phyloP scores from a whole-genome alignment of 192 early-diverging fungal genomes.

The Mortierella hygrophila region DNA sequence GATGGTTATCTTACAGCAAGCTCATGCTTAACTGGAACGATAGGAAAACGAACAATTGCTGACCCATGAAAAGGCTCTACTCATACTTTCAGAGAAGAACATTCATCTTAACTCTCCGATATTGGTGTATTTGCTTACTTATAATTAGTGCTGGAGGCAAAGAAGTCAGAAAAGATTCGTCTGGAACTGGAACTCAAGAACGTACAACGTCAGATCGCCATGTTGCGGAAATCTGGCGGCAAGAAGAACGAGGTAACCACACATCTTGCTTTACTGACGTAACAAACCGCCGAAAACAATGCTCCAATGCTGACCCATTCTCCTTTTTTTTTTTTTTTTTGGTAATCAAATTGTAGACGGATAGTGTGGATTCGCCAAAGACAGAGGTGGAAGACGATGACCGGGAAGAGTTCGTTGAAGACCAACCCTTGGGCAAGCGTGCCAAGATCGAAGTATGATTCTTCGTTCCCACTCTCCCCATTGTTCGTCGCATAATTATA shows the following conservation, averaged over 20 bases:
- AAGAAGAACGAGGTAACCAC: constrained; percentile 34
- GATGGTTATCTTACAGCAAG: not conserved
- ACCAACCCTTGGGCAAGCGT: constrained; percentile 46
- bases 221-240: constrained; percentile 52
- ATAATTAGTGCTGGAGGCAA: constrained; percentile 67
- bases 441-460: constrained; percentile 37
- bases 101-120: not conserved
- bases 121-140: not conserved
- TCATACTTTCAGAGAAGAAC: not conserved
- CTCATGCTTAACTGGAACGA: not conserved
- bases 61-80: not conserved
- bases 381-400: constrained; percentile 58
- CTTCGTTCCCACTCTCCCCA: not conserved
- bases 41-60: not conserved
- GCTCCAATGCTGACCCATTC: no score
- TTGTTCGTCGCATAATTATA: no score
- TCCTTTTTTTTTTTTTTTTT: not conserved
- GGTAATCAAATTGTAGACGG: constrained; percentile 1
- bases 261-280: not conserved
- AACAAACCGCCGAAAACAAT: no score
- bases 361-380: constrained; percentile 53
- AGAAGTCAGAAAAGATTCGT: constrained; percentile 70
- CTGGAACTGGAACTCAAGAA: constrained; percentile 71
- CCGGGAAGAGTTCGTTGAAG: constrained; percentile 61
- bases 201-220: constrained; percentile 69